Percentiles rank a stretch among this genome's conserved stretches.
phyloP scores from a whole-genome alignment of 129 eudicot species.

The Pulicaria dysenterica region DNA sequence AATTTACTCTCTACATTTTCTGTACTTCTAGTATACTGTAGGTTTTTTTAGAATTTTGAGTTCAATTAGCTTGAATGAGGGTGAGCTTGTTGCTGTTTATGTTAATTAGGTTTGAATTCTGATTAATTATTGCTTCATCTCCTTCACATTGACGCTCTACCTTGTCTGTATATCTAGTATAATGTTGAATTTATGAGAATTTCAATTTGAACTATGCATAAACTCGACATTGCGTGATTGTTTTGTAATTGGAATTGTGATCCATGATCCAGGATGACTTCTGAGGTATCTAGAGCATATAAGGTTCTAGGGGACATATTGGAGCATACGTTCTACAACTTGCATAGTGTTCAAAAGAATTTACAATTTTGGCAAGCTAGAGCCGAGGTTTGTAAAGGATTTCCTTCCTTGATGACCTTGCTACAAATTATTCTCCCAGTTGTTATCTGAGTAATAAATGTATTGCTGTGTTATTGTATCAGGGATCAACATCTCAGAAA shows the following conservation, averaged over 20 bases:
- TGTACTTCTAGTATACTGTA: neutral
- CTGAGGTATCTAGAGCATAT: slow-evolving; percentile 52
- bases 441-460: neutral
- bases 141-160: too few species aligned
- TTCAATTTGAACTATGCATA: slow-evolving; percentile 4
- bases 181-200: neutral
- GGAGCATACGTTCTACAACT: slow-evolving; percentile 62
- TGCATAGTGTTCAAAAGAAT: slow-evolving; percentile 81
- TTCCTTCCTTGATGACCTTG: neutral
- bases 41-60: neutral
- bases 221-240: neutral
- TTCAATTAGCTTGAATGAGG: neutral
- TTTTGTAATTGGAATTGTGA: neutral
- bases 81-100: neutral
- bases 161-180: too few species aligned
- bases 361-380: slow-evolving; percentile 75
- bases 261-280: slow-evolving; percentile 50
- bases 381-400: slow-evolving; percentile 71
- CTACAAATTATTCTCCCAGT: neutral
- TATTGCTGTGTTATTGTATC: slow-evolving; percentile 20
- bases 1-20: neutral
- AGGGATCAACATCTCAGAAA: slow-evolving; percentile 79
- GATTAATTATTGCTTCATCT: too few species aligned
- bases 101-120: neutral
- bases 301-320: slow-evolving; percentile 76